These are phyloP conservation scores for Eragrostis nindensis DNA, from an alignment of 176 grass and related monocot genomes.

Conservation along the genomic window DNA sequence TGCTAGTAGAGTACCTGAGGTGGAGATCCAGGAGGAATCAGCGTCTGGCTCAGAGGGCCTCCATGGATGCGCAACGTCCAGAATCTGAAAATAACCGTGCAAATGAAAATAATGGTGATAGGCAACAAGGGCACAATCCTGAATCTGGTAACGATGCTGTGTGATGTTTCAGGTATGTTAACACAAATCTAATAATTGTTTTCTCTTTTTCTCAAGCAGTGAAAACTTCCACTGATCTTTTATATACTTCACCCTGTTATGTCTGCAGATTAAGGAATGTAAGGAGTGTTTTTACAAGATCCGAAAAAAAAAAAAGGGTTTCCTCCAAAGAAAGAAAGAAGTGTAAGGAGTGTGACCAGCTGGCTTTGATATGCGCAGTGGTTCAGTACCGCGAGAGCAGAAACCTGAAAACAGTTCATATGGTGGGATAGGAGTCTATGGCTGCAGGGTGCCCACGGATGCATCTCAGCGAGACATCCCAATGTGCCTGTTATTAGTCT, in stretches of 20 bases:
- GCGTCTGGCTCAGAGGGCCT: slow-evolving; percentile 33
- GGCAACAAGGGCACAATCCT: slow-evolving; percentile 44
- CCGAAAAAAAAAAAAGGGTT: not conserved
- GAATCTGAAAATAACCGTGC: slow-evolving; percentile 30
- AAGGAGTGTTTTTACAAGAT: not conserved
- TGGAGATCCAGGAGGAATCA: slow-evolving; percentile 78
- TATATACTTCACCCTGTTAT: not conserved
- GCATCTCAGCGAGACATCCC: not conserved
- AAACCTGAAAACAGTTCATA: not conserved
- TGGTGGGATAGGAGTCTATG: not conserved
- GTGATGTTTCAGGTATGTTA: slow-evolving; percentile 48
- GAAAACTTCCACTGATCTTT: not conserved
- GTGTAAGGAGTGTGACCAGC: slow-evolving; percentile 13
- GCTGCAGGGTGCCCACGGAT: not conserved
- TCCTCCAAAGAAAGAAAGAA: not conserved
- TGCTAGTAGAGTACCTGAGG: slow-evolving; percentile 74
- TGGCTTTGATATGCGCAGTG: slow-evolving; percentile 27
- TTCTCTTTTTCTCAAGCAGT: not conserved
- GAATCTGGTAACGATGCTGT: slow-evolving; percentile 48
- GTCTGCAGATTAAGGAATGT: slow-evolving; percentile 11
- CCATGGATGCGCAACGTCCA: slow-evolving; percentile 29
- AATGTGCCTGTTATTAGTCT: slow-evolving; percentile 23
- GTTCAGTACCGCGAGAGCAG: not conserved
- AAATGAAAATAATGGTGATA: slow-evolving; percentile 31
- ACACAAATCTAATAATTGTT: not conserved